These are phyloP conservation scores for Rhizopogon vesiculosus DNA, from an alignment of 768 basidiomycete genomes.

Conservation along the genomic window DNA sequence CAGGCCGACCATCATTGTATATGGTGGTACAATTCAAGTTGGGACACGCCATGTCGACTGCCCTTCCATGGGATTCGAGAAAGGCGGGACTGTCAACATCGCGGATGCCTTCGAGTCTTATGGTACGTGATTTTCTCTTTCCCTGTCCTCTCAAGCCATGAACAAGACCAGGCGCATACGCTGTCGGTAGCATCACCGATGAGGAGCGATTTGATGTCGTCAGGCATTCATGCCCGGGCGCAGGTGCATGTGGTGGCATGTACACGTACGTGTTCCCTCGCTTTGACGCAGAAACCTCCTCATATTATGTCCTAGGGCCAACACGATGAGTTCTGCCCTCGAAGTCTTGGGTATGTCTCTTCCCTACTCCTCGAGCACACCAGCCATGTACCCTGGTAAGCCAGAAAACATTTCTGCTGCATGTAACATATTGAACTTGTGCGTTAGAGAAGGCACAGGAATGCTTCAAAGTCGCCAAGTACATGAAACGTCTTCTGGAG, in stretches of 20 bases:
- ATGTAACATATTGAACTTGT: not conserved
- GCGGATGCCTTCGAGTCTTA: constrained; percentile 84
- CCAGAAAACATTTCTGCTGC: not conserved
- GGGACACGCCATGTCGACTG: constrained; percentile 78
- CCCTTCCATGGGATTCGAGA: constrained; percentile 68
- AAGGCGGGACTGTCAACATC: constrained; percentile 82
- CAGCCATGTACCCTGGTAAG: constrained; percentile 66
- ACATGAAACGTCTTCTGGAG: constrained; percentile 69
- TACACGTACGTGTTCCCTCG: constrained; percentile 51
- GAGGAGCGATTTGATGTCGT: constrained; percentile 83
- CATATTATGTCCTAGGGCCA: constrained; percentile 43
- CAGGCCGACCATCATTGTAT: constrained; percentile 82
- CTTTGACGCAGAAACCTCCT: not conserved
- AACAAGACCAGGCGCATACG: constrained; percentile 58
- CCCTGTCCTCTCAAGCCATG: not conserved
- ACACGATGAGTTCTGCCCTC: constrained; percentile 83
- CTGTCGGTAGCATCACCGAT: constrained; percentile 72
- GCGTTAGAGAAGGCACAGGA: constrained; percentile 73
- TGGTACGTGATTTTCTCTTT: constrained; percentile 35
- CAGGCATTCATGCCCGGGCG: constrained; percentile 78
- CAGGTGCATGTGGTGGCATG: constrained; percentile 88
- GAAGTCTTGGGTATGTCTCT: constrained; percentile 85
- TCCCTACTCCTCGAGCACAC: constrained; percentile 73
- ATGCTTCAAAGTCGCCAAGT: constrained; percentile 73
- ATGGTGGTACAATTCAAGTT: constrained; percentile 80